Evolutionary conservation across 2,329 filamentous ascomycete species (phyloP), one percentile per base, ranked within the genome.

Genomic region (Massarina eburnea): DNA sequence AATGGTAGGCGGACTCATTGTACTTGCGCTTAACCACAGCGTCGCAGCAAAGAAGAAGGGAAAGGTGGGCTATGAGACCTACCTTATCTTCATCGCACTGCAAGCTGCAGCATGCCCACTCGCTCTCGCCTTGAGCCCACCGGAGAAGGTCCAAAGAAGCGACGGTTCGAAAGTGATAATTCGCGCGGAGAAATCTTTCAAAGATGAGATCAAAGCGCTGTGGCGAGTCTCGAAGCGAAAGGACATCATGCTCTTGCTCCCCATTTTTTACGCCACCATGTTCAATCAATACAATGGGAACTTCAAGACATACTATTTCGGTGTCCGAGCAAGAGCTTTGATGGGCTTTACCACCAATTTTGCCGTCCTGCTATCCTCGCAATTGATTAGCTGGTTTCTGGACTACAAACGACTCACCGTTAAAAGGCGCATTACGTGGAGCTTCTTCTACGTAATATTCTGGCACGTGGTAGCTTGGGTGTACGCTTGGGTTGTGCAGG

Each of bases 401-500:
- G 76, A 78, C 49, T 75, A 72, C 46, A 71, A 73, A 41, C 10
- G 55, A 0, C 39, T 72, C 7, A 53, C 56, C 0, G 66, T 73
- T 20, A 75, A 73, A 50, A 68, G 66, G 20, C 73, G 77, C 19
- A 67, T 79, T 36, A 68, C 62, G 1, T 64, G 64, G 49, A 65
- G 68, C 20, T 80, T 75, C 52, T 78, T 69, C 57, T 78, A 76
- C 33, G 70, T 77, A 4, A 60, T 77, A 4, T 50, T 67, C 9
- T 49, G 71, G 46, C 77, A 80, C 49, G 42, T 79, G 17, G 52
- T 75, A 17, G 71, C 77, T 1, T 81, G 78, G 77, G 63, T 74
- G 2, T 80, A 80, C 48, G 76, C 64, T 9, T 80, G 77, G 78
- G 73, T 80, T 4, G 64, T 80, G 5, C 76, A 80, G 55, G 75